Percentiles rank a stretch among this genome's conserved stretches.
Evolutionary conservation across 1,139 yeast species (phyloP).

Genomic region (Suhomyces wounanorum): DNA sequence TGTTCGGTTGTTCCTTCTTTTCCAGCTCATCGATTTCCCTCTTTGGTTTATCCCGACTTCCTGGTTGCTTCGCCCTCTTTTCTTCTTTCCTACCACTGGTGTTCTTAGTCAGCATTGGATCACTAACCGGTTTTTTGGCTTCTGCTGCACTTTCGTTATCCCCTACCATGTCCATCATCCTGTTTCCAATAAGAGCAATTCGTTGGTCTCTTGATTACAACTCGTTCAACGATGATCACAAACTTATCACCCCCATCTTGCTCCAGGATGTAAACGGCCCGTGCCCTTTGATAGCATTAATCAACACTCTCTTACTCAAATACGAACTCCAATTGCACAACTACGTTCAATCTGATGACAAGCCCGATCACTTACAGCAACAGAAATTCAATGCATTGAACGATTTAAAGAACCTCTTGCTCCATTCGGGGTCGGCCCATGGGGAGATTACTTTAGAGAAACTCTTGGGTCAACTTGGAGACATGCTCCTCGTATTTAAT

Average conservation of each 20-base stretch:
- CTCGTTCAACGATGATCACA: slow-evolving; percentile 27
- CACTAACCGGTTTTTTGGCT: background rate
- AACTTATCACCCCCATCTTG: slow-evolving; percentile 55
- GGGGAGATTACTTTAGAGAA: slow-evolving; percentile 32
- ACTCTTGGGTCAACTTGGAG: slow-evolving; percentile 49
- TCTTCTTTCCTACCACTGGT: background rate
- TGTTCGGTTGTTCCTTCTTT: background rate
- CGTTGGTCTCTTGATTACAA: slow-evolving; percentile 23
- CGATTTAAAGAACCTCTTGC: slow-evolving; percentile 30
- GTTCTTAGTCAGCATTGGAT: slow-evolving; percentile 1
- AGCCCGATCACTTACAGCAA: slow-evolving; percentile 13
- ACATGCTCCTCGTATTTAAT: slow-evolving; percentile 36
- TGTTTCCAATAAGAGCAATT: slow-evolving; percentile 21
- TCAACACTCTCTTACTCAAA: slow-evolving; percentile 63
- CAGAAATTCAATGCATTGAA: slow-evolving; percentile 16
- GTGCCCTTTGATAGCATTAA: slow-evolving; percentile 82
- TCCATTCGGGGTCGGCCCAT: slow-evolving; percentile 18
- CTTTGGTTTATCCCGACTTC: background rate
- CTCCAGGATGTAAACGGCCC: slow-evolving; percentile 86
- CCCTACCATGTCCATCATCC: slow-evolving; percentile 1
- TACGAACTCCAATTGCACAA: slow-evolving; percentile 32
- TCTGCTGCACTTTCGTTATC: background rate
- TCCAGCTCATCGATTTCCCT: background rate
- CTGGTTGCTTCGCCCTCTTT: background rate
- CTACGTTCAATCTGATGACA: slow-evolving; percentile 12